Evolutionary conservation across 192 early-diverging fungal species (phyloP), one percentile per base, ranked within the genome.

Genomic region (Coemansia sp.): DNA sequence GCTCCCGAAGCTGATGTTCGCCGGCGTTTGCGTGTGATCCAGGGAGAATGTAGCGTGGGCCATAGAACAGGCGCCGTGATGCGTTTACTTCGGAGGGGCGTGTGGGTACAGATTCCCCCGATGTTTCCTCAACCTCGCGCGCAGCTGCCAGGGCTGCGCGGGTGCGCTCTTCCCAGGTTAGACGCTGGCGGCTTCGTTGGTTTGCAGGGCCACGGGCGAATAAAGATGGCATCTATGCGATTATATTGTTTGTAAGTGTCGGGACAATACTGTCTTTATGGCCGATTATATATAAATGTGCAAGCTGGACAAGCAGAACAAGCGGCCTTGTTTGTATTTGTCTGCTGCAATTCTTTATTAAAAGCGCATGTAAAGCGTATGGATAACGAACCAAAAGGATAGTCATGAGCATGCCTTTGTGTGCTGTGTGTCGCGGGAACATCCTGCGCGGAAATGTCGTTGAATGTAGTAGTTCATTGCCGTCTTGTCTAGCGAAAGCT

Each of bases 51-150:
- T 81, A 81, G 21, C 73, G 72, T n/a, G 78, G 78, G 5, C 78
- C 78, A 51, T 81, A 72, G 67, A 66, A 81, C 14, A 81, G 63
- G 21, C 78, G 69, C 34, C 73, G 65, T 11, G 78, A 74, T 4
- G 66, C 66, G 52, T 75, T 75, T 58, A 81, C 78, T 30, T 81
- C 78, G 4, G 73, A 81, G 12, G 78, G 73, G 24, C 78, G 78
- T 5, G 78, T 81, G 6, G 78, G 78, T 24, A 81, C 78, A 9
- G 78, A 81, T 45, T 81, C 78, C 33, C 78, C 78, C 2, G 78
- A 81, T 39, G 36, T 60, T 39, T 81, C 78, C 15, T 81, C 78
- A 4, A 81, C 78, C 15, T 81, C 78, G 45, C 78, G 78, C 18
- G 78, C 78, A 3, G 78, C 78, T 35, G 78, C 78, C 39, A 81